A percentile compares a stretch with the other conserved stretches of the same genome.
Evolutionary conservation across 441 rosid species (phyloP).

Genomic region (Erodium texanum): DNA sequence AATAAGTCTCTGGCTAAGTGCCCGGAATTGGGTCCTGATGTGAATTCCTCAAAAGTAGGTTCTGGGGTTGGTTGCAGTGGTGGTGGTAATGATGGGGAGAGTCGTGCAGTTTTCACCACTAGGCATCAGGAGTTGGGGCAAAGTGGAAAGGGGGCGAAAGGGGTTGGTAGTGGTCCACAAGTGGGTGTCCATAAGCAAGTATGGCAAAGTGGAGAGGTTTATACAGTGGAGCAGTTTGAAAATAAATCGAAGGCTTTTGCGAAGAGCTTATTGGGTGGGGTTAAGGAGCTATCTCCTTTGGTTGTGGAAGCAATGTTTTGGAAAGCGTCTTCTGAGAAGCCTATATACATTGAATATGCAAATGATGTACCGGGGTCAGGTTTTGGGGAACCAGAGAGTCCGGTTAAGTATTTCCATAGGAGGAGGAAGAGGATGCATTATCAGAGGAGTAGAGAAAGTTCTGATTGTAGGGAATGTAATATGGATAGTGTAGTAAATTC

Average conservation of each 20-base stretch:
- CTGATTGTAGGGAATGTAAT: conserved; percentile 25
- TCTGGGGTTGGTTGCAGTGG: conserved; percentile 16
- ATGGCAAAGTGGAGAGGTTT: conserved; percentile 96
- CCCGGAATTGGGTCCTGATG: conserved; percentile 59
- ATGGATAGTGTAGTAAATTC: conserved; percentile 19
- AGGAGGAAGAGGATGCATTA: conserved; percentile 66
- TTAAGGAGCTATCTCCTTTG: conserved; percentile 65
- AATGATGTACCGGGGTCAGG: conserved; percentile 98
- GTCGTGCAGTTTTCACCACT: conserved; percentile 82
- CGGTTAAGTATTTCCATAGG: conserved; percentile 50
- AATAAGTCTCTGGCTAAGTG: conserved; percentile 68
- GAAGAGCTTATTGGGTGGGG: conserved; percentile 46
- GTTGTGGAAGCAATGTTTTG: conserved; percentile 82
- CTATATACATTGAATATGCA: conserved; percentile 85
- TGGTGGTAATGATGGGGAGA: conserved; percentile 35
- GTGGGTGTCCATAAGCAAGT: conserved; percentile 70
- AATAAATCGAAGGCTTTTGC: conserved; percentile 73
- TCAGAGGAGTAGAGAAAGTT: conserved; percentile 43
- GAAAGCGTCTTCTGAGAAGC: conserved; percentile 82
- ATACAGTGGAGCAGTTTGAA: conserved; percentile 94
- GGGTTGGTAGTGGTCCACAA: conserved; percentile 30
- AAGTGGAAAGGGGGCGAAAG: conserved; percentile 50
- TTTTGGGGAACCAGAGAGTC: conserved; percentile 79
- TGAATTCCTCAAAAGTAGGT: conserved; percentile 25
- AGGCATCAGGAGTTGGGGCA: conserved; percentile 95